Base-by-base conservation (phyloP, 2,329 filamentous ascomycete genomes). In the Fusarium staphyleae region DNA sequence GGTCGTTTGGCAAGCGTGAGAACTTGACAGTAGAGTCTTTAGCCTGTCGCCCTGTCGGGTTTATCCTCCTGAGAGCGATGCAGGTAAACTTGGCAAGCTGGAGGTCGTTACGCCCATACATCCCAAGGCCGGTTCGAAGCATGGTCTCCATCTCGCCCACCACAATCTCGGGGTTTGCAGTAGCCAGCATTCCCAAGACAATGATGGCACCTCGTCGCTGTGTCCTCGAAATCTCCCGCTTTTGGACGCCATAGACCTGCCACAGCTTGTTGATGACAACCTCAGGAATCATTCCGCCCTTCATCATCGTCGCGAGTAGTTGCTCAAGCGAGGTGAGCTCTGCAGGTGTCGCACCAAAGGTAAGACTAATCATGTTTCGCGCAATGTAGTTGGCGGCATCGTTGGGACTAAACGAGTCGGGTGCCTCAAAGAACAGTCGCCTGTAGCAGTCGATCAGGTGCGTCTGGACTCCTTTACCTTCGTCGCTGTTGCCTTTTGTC, bases 401-500 rank as follows among this genome's bases (percentile, higher is more conserved):
- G 63, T 97, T 97, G 24, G 87, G 79, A 52, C 83, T 91, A 75
- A 96, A 97, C 4, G 87, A 87, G 55, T 92, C 91, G 0, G 95
- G 95, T 0, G 96, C 93, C 69, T 96, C 91, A 67, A 99, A 99
- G 75, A 98, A 99, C 1, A 99, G 84, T 15, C 91, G 87, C 70
- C 90, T 95, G 78, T 99, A 99, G 73, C 91, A 96, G 65, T 99
- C 95, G 62, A 99, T 96, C 24, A 99, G 81, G 74, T 99, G 95
- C 2, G 90, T 90, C 71, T 99, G 96, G 2, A 99, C 93, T 49
- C 95, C 95, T 76, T 98, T 99, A 67, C 96, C 95, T 79, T 99
- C 96, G 68, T 99, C 95, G 67, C 92, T 98, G 75, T 98, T 99
- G 65, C 95, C 93, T 76, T 99, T 99, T 60, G 95, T 99, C 95